Evolutionary conservation across 257 asterid species (phyloP).

Genomic region (Solanum infundibuliforme): DNA sequence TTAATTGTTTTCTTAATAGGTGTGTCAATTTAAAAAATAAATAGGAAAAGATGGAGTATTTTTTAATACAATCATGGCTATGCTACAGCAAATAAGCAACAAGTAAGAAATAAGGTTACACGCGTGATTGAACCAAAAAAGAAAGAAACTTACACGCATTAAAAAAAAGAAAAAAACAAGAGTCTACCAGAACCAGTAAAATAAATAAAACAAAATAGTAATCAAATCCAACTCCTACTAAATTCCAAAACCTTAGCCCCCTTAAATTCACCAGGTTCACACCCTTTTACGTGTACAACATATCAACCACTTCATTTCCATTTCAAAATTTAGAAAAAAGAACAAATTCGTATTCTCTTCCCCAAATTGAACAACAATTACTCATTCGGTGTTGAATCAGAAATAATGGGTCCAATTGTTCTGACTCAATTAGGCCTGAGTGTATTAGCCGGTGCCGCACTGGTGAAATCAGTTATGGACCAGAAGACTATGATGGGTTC

Average conservation of each 20-base stretch:
- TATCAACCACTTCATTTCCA: slow-evolving; percentile 36
- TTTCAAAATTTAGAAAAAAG: neutral
- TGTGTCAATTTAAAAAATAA: no score
- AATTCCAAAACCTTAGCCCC: slow-evolving; percentile 1
- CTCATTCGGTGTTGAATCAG: neutral
- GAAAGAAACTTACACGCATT: neutral
- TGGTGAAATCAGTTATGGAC: slow-evolving; percentile 59
- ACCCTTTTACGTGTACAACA: slow-evolving; percentile 43
- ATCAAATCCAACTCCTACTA: neutral
- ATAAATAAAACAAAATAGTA: neutral
- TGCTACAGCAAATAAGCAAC: no score
- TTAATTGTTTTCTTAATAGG: no score
- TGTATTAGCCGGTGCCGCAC: slow-evolving; percentile 36
- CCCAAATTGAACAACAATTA: neutral
- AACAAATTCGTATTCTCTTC: neutral
- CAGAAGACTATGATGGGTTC: slow-evolving; percentile 62
- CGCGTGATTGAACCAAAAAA: neutral
- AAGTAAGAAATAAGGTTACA: neutral
- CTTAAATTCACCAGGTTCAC: slow-evolving; percentile 11
- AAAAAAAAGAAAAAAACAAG: neutral
- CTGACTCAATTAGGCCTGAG: slow-evolving; percentile 33
- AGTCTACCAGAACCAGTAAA: neutral
- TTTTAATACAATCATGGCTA: no score
- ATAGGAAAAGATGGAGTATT: no score
- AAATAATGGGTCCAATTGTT: slow-evolving; percentile 55